These are phyloP conservation scores for Vararia minispora DNA, from an alignment of 768 basidiomycete genomes.

Conservation along the genomic window DNA sequence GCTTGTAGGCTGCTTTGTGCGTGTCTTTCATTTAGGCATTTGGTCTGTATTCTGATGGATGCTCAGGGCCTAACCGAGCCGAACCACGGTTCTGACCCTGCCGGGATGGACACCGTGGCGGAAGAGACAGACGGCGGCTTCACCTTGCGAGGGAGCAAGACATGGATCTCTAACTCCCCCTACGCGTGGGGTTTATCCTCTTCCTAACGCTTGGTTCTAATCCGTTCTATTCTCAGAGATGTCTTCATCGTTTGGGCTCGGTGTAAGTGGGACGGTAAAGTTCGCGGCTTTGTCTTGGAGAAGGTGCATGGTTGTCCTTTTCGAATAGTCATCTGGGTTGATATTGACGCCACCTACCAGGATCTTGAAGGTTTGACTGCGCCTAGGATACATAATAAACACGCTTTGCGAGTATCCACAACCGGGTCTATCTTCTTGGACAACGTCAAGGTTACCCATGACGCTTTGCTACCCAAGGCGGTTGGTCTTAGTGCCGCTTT, in stretches of 20 bases:
- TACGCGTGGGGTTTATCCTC: slow-evolving; percentile 50
- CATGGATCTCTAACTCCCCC: slow-evolving; percentile 94
- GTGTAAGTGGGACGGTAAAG: slow-evolving; percentile 87
- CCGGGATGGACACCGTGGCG: slow-evolving; percentile 94
- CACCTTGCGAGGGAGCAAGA: slow-evolving; percentile 84
- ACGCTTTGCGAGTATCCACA: slow-evolving; percentile 76
- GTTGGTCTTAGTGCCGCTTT: slow-evolving; percentile 79
- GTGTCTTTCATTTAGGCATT: slow-evolving; percentile 19
- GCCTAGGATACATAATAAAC: slow-evolving; percentile 85
- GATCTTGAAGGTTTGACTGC: slow-evolving; percentile 73
- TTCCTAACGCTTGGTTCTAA: slow-evolving; percentile 5
- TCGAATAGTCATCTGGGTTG: background rate
- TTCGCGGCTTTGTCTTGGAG: slow-evolving; percentile 85
- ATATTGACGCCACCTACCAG: slow-evolving; percentile 28
- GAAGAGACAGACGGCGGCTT: slow-evolving; percentile 80
- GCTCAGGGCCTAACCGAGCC: slow-evolving; percentile 87
- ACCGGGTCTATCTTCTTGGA: slow-evolving; percentile 92
- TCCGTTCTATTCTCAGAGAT: slow-evolving; percentile 38
- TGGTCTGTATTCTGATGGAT: background rate
- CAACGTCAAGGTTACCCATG: slow-evolving; percentile 64
- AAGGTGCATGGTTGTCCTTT: slow-evolving; percentile 45
- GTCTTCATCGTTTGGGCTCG: slow-evolving; percentile 90
- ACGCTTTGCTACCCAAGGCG: slow-evolving; percentile 67
- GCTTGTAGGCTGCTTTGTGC: slow-evolving; percentile 84
- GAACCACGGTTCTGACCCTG: slow-evolving; percentile 93